Evolutionary conservation across 176 grass and related monocot species (phyloP).

Genomic region (Hordeum marinum): DNA sequence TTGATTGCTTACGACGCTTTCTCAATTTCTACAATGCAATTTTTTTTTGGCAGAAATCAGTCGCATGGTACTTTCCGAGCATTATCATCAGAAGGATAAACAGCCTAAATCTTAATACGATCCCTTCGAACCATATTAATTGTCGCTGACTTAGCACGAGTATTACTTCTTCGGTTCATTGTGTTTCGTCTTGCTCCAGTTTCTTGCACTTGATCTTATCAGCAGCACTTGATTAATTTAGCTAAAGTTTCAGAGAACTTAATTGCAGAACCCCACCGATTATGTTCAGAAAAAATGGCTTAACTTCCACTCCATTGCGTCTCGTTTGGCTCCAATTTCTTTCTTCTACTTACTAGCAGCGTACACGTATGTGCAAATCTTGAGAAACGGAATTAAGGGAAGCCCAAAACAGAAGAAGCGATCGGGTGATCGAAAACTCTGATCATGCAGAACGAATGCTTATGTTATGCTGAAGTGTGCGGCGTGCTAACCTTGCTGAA

Average conservation of each 20-base stretch:
- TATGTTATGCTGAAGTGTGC: too few species aligned
- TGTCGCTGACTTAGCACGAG: too few species aligned
- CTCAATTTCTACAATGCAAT: not conserved
- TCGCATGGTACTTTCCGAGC: not conserved
- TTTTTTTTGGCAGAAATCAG: too few species aligned
- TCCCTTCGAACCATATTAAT: too few species aligned
- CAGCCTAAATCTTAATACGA: not conserved
- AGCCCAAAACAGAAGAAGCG: not conserved
- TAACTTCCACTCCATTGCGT: not conserved
- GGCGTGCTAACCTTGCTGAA: conserved; percentile 60
- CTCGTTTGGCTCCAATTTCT: not conserved
- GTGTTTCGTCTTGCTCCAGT: not conserved
- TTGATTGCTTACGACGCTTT: not conserved
- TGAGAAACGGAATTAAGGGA: not conserved
- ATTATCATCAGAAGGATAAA: not conserved
- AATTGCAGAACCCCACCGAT: not conserved
- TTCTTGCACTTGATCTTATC: not conserved
- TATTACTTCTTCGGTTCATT: not conserved
- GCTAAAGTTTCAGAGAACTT: not conserved
- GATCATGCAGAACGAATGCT: not conserved
- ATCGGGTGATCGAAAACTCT: not conserved
- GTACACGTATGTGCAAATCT: not conserved
- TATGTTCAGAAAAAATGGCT: not conserved
- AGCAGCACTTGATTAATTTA: not conserved
- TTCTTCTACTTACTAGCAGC: not conserved